Conservation (phyloP, 2,329 filamentous ascomycete genomes). For the Claviceps quebecensis region DNA sequence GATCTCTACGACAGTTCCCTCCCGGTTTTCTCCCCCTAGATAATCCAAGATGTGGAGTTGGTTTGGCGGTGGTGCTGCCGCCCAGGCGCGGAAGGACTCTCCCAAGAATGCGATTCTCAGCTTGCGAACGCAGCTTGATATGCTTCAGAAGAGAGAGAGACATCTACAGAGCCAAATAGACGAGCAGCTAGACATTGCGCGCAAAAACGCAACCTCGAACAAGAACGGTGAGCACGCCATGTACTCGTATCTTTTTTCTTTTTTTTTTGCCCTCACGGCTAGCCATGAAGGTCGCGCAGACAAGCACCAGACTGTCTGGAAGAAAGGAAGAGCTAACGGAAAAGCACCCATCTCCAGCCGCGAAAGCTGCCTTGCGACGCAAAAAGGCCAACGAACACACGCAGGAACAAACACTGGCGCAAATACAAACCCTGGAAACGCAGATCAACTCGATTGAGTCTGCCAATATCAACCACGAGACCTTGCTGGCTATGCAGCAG, state of each 20-base stretch:
- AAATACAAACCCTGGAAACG: constrained; percentile 85
- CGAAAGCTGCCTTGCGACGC: constrained; percentile 76
- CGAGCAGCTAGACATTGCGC: constrained; percentile 76
- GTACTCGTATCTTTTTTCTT: too few species aligned
- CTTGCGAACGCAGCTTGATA: constrained; percentile 79
- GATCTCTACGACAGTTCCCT: background rate
- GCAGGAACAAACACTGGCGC: constrained; percentile 75
- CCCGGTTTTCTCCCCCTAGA: background rate
- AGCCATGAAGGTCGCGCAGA: too few species aligned
- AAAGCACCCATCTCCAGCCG: constrained; percentile 40
- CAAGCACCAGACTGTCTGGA: too few species aligned
- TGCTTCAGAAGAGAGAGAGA: constrained; percentile 92
- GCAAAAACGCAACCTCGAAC: constrained; percentile 75
- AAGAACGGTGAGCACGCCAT: constrained; percentile 60
- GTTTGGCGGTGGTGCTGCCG: constrained; percentile 72
- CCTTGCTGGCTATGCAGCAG: constrained; percentile 82
- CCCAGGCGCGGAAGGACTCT: constrained; percentile 78
- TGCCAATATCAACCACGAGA: constrained; percentile 97
- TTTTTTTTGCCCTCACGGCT: too few species aligned
- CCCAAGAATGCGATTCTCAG: constrained; percentile 93
- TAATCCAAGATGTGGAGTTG: constrained; percentile 56
- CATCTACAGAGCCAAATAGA: constrained; percentile 86
- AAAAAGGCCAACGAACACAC: constrained; percentile 93
- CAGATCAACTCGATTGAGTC: constrained; percentile 96
- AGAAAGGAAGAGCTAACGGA: constrained; percentile 9